These are phyloP conservation scores for Starmera dryadoides DNA, from an alignment of 805 yeast species.

Conservation along the genomic window DNA sequence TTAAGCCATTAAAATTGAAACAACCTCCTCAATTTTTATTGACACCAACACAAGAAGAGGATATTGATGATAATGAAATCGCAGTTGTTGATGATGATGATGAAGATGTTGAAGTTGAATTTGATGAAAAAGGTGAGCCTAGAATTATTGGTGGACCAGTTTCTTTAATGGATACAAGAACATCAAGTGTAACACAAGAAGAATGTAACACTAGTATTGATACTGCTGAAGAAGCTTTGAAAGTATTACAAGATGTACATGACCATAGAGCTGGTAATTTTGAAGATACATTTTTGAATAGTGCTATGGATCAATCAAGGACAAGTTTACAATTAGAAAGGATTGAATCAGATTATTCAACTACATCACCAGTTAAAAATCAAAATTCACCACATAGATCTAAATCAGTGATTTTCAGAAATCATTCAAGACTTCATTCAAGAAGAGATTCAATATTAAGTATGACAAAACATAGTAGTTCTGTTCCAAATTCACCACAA, in stretches of 20 bases:
- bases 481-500: constrained; percentile 17
- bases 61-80: neutral
- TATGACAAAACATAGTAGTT: constrained; percentile 4
- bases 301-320: constrained; percentile 13
- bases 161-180: too few species aligned
- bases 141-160: too few species aligned
- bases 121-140: constrained; percentile 3
- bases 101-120: neutral
- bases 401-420: constrained; percentile 14
- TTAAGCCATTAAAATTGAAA: constrained; percentile 1
- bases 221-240: constrained; percentile 19
- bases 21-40: neutral
- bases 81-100: neutral
- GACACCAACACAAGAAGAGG: neutral
- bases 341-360: constrained; percentile 2
- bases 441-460: constrained; percentile 6
- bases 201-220: neutral
- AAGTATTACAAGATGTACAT: constrained; percentile 11
- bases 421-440: constrained; percentile 6
- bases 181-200: constrained; percentile 7
- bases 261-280: constrained; percentile 1
- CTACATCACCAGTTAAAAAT: constrained; percentile 4
- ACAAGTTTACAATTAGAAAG: constrained; percentile 12
- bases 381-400: constrained; percentile 20
- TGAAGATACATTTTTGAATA: constrained; percentile 5